These are phyloP conservation scores for Diaporthe vaccinii DNA, from an alignment of 2,329 filamentous ascomycete genomes.

Conservation along the genomic window DNA sequence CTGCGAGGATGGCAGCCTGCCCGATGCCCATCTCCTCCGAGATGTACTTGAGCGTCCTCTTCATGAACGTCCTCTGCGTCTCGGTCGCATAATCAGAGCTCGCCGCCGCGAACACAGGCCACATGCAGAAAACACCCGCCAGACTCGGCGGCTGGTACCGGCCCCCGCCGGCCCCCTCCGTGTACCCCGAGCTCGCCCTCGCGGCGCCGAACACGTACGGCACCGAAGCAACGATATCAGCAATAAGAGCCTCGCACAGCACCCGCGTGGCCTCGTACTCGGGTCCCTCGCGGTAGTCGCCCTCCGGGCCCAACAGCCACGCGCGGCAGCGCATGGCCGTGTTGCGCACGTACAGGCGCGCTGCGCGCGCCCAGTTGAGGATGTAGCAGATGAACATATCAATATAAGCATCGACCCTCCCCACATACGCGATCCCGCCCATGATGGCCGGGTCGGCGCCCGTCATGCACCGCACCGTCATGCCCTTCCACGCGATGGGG, in stretches of 20 bases:
- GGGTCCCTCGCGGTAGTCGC: constrained; percentile 34
- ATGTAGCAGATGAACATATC: constrained; percentile 41
- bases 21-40: constrained; percentile 41
- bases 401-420: constrained; percentile 39
- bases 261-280: constrained; percentile 30
- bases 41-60: constrained; percentile 39
- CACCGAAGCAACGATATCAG: constrained; percentile 37
- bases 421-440: constrained; percentile 34
- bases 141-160: constrained; percentile 34
- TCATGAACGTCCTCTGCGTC: constrained; percentile 37
- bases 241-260: constrained; percentile 22
- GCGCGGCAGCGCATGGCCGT: constrained; percentile 39
- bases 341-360: constrained; percentile 39
- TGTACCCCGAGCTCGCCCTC: not conserved
- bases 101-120: constrained; percentile 41
- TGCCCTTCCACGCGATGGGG: constrained; percentile 38
- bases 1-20: constrained; percentile 40
- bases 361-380: constrained; percentile 41
- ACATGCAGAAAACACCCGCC: constrained; percentile 39
- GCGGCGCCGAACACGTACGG: constrained; percentile 39
- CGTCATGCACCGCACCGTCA: constrained; percentile 36
- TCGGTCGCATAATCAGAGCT: constrained; percentile 40
- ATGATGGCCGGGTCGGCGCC: constrained; percentile 32
- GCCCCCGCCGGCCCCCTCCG: not conserved
- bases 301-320: constrained; percentile 36